These are phyloP conservation scores for Populus euphratica DNA, from an alignment of 345 rosid genomes.

Conservation along the genomic window DNA sequence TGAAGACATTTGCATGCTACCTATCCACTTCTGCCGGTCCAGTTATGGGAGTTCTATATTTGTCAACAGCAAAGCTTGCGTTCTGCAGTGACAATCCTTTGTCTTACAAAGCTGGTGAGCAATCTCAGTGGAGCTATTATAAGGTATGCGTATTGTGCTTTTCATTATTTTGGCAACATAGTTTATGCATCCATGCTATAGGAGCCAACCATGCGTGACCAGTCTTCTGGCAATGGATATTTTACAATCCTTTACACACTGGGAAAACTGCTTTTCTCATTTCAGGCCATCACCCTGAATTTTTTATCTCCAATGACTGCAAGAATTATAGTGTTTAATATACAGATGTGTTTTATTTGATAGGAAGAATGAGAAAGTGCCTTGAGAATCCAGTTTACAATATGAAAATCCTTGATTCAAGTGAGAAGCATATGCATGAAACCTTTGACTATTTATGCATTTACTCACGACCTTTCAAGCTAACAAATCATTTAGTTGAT, in stretches of 20 bases:
- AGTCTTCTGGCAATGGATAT: not conserved
- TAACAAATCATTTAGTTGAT: not conserved
- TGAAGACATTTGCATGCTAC: conserved; percentile 79
- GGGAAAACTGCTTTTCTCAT: not conserved
- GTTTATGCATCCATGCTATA: not conserved
- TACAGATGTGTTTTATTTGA: not conserved
- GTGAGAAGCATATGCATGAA: not conserved
- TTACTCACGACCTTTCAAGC: not conserved
- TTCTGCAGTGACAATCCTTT: conserved; percentile 84
- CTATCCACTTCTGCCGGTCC: conserved; percentile 97
- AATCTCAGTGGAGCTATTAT: conserved; percentile 79
- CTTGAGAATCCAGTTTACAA: not conserved
- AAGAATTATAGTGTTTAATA: not conserved
- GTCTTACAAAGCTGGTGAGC: conserved; percentile 66
- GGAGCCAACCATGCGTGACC: not conserved
- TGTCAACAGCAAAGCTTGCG: conserved; percentile 73
- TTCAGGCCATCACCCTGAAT: not conserved
- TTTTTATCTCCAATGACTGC: not conserved
- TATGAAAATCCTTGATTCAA: not conserved
- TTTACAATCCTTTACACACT: not conserved
- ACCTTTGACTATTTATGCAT: not conserved
- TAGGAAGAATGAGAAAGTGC: not conserved
- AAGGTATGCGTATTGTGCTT: conserved; percentile 53
- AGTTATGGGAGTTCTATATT: conserved; percentile 79
- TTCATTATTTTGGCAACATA: not conserved